A percentile compares a stretch with the other conserved stretches of the same genome.
Evolutionary conservation across 306 rosid species (phyloP).

Genomic region (Vigna mungo): DNA sequence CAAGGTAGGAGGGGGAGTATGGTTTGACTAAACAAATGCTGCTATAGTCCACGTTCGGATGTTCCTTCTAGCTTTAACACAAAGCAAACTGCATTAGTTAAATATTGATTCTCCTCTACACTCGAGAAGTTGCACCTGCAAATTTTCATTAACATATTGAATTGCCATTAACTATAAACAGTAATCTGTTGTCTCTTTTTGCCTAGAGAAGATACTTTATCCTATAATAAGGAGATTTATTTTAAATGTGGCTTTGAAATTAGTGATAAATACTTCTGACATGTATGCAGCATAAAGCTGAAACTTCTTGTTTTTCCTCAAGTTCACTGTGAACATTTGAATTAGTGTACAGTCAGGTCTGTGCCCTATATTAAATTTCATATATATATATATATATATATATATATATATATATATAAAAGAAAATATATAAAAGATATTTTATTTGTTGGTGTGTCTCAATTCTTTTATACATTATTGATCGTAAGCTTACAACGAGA

Average conservation of each 20-base stretch:
- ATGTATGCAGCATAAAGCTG: constrained; percentile 6
- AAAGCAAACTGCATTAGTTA: constrained; percentile 6
- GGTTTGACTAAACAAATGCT: not conserved
- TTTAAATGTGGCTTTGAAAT: constrained; percentile 28
- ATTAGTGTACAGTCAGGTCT: constrained; percentile 1
- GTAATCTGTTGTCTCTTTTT: constrained; percentile 23
- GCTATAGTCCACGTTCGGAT: not conserved
- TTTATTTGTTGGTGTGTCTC: too few species aligned
- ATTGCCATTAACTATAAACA: constrained; percentile 7
- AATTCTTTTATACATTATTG: too few species aligned
- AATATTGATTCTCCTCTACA: not conserved
- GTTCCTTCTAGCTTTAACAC: not conserved
- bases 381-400: too few species aligned
- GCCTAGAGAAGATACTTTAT: not conserved
- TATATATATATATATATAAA: too few species aligned
- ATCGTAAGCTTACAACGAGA: too few species aligned
- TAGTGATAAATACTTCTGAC: constrained; percentile 24
- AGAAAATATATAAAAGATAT: too few species aligned
- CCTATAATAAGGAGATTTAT: constrained; percentile 2
- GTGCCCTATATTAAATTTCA: not conserved
- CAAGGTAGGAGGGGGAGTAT: not conserved
- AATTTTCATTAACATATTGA: constrained; percentile 19
- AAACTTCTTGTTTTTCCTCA: constrained; percentile 25
- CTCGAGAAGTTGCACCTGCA: constrained; percentile 46
- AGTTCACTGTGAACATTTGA: constrained; percentile 29